Evolutionary conservation across 2,329 filamentous ascomycete species (phyloP).

Genomic region (Sporothrix pallida): DNA sequence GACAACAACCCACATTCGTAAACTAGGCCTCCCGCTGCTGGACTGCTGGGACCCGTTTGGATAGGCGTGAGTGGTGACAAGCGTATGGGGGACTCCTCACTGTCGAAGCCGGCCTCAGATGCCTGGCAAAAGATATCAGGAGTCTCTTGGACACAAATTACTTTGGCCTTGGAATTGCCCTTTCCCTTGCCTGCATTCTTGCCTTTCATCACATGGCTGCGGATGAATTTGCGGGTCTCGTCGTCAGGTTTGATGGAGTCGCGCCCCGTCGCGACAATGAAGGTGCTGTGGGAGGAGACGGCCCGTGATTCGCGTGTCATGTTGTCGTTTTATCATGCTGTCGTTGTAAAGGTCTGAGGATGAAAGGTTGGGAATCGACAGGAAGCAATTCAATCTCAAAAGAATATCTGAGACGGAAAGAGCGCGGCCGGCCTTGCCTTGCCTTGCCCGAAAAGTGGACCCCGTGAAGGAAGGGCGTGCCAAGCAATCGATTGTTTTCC

Average conservation of each 20-base stretch:
- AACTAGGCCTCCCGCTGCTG: not conserved
- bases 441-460: slow-evolving; percentile 9
- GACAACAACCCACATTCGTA: not conserved
- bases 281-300: slow-evolving; percentile 17
- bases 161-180: not conserved
- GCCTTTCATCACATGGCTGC: slow-evolving; percentile 52
- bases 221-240: slow-evolving; percentile 47
- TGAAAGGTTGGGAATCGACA: not conserved
- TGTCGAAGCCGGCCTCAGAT: too few relatives aligned
- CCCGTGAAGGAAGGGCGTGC: not conserved
- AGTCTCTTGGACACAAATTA: not conserved
- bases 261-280: slow-evolving; percentile 23
- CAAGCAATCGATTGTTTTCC: slow-evolving; percentile 27
- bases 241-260: slow-evolving; percentile 41
- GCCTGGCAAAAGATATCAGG: not conserved
- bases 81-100: too few relatives aligned
- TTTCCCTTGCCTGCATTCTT: slow-evolving; percentile 44
- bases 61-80: not conserved
- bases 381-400: not conserved
- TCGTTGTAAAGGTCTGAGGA: not conserved
- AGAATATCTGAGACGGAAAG: not conserved
- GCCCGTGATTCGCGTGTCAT: slow-evolving; percentile 23
- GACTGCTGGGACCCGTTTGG: not conserved
- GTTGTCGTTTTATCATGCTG: not conserved
- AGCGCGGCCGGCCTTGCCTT: not conserved